Evolutionary conservation across 108 stramenopile species (phyloP), one percentile per base, ranked within the genome.

Genomic region (Skeletonema menzelii): DNA sequence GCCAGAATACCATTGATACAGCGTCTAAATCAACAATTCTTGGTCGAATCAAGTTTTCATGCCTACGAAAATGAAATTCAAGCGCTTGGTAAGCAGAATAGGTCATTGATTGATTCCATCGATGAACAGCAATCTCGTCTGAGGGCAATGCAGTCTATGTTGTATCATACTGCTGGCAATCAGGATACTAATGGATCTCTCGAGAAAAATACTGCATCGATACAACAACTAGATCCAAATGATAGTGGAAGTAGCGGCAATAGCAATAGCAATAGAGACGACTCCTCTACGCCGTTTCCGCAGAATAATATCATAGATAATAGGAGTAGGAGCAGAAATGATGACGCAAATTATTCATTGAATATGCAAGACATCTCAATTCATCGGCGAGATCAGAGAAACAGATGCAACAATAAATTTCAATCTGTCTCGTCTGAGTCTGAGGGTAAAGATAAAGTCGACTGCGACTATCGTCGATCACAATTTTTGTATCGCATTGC

Each of bases 401-500:
- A 17, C 3, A n/a, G 7, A 47, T 15, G 46, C 14, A 3, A 47
- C 19, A 47, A 6, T 6, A 17, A 20, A 19, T 17, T 47, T 46
- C 46, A 30, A 12, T 68, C 63, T 64, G 20, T 8, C 6, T 20
- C 35, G 19, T 60, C 53, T 11, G 30, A 68, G 46, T n/a, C n/a
- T n/a, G n/a, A n/a, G n/a, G n/a, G n/a, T n/a, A n/a, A n/a, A n/a
- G 57, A 60, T 19, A 78, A 70, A 42, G 55, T 46, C 46, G 19
- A 58, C 17, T 24, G 8, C 37, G 19, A 58, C 17, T 24, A 6
- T 27, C 67, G 79, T 4, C 27, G 65, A 15, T 20, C n/a, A 14
- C 59, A 76, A 58, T 85, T 82, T 56, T 26, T 75, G 6, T 49
- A 57, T 24, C 34, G 80, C 19, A 80, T 82, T 3, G 68, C 56